These are phyloP conservation scores for Bipolaris zeicola DNA, from an alignment of 2,329 filamentous ascomycete genomes.

Conservation along the genomic window DNA sequence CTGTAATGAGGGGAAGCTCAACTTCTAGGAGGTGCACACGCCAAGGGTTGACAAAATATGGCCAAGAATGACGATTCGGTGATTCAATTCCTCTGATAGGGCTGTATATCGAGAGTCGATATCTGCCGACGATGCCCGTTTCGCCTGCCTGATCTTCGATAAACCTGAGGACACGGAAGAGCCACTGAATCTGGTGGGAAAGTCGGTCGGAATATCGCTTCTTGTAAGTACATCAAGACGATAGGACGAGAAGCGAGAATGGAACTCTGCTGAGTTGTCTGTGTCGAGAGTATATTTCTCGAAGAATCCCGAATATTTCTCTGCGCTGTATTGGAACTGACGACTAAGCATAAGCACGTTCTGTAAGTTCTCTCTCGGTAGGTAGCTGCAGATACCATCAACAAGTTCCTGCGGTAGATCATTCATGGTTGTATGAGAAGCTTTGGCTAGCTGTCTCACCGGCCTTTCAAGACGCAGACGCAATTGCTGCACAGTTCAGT, in stretches of 20 bases:
- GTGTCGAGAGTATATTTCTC: conserved; percentile 8
- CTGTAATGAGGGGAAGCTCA: not conserved
- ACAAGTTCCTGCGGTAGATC: no score
- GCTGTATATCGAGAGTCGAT: not conserved
- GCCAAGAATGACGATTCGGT: not conserved
- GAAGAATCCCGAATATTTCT: conserved; percentile 21
- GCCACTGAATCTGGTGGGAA: not conserved
- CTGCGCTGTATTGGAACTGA: conserved; percentile 16
- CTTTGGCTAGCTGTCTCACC: no score
- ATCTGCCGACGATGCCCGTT: not conserved
- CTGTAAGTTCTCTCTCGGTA: conserved; percentile 19
- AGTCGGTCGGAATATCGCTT: not conserved
- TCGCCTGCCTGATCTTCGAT: not conserved
- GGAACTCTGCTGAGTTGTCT: conserved; percentile 12
- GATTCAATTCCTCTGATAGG: not conserved
- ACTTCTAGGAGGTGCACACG: not conserved
- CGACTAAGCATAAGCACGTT: conserved; percentile 16
- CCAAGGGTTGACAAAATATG: not conserved
- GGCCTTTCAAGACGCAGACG: no score
- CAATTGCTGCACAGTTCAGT: no score
- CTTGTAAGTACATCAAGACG: conserved; percentile 13
- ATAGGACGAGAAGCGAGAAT: conserved; percentile 8
- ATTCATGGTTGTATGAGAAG: no score
- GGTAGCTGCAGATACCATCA: not conserved
- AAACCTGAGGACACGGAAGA: not conserved